phyloP scores from a whole-genome alignment of 2,329 filamentous ascomycete species.

The Aspergillus sp. region DNA sequence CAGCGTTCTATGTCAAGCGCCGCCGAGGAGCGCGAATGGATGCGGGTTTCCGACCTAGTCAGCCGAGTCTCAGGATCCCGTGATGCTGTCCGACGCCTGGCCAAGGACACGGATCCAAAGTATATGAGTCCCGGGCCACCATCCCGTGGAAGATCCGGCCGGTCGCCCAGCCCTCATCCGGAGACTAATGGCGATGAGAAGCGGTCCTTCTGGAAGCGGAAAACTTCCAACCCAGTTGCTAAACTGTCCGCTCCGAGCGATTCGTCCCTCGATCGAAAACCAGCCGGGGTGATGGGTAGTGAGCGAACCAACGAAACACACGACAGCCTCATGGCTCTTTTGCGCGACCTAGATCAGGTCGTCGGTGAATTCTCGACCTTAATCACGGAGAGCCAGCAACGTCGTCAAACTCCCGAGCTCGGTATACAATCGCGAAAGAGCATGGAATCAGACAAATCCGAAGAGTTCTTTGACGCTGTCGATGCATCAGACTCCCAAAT shows the following conservation, averaged over 20 bases:
- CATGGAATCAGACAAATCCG: conserved; percentile 75
- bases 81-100: conserved; percentile 82
- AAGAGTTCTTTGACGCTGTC: conserved; percentile 94
- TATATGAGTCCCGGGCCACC: conserved; percentile 37
- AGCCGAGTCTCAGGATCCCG: conserved; percentile 83
- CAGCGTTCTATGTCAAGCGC: conserved; percentile 30
- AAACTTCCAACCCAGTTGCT: conserved; percentile 46
- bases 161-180: conserved; percentile 35
- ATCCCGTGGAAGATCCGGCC: conserved; percentile 32
- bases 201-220: conserved; percentile 89
- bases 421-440: conserved; percentile 62
- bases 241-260: conserved; percentile 48
- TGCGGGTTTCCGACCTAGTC: conserved; percentile 78
- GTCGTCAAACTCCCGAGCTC: conserved; percentile 60
- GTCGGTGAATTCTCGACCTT: conserved; percentile 78
- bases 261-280: conserved; percentile 32
- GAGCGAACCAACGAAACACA: conserved; percentile 68
- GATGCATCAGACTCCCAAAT: conserved; percentile 67
- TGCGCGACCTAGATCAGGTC: conserved; percentile 80
- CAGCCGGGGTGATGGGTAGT: conserved; percentile 29
- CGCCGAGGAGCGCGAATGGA: conserved; percentile 80
- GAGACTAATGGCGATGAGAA: conserved; percentile 51
- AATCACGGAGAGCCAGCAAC: conserved; percentile 74
- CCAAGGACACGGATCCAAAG: conserved; percentile 76
- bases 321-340: conserved; percentile 78